These are phyloP conservation scores for Dendrocalamus latiflorus DNA, from an alignment of 202 grass and related monocot genomes.

Conservation along the genomic window DNA sequence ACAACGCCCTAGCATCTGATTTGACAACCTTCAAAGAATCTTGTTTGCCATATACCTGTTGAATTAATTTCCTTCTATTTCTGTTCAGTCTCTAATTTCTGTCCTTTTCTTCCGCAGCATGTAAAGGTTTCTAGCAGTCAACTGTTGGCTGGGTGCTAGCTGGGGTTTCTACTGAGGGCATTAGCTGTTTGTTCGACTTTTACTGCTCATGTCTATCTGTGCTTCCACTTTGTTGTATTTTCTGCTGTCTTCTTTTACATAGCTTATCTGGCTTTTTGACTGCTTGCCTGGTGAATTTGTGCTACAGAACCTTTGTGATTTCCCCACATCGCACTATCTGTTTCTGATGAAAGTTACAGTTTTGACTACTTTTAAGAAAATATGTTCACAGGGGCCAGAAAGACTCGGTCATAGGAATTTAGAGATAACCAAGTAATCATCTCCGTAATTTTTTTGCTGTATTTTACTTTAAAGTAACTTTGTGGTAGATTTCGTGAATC, in stretches of 20 bases:
- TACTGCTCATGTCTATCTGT: constrained; percentile 3
- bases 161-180: constrained; percentile 22
- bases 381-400: too few species aligned
- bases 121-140: constrained; percentile 38
- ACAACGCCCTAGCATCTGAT: not conserved
- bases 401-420: too few species aligned
- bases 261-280: constrained; percentile 1
- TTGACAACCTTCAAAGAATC: not conserved
- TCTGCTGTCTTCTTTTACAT: not conserved
- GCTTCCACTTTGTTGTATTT: constrained; percentile 30
- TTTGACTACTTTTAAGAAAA: constrained; percentile 25
- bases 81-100: constrained; percentile 26
- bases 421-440: constrained; percentile 1
- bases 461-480: constrained; percentile 6
- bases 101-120: constrained; percentile 32
- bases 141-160: constrained; percentile 43
- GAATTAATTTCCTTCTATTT: not conserved
- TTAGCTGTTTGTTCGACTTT: constrained; percentile 35
- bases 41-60: not conserved
- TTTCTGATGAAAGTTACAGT: constrained; percentile 29
- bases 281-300: constrained; percentile 35
- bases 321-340: not conserved
- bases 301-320: constrained; percentile 19
- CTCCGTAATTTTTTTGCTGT: not conserved
- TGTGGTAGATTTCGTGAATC: not conserved